phyloP scores from a whole-genome alignment of 2,329 filamentous ascomycete genomes.

The Sporothrix brasiliensis region DNA sequence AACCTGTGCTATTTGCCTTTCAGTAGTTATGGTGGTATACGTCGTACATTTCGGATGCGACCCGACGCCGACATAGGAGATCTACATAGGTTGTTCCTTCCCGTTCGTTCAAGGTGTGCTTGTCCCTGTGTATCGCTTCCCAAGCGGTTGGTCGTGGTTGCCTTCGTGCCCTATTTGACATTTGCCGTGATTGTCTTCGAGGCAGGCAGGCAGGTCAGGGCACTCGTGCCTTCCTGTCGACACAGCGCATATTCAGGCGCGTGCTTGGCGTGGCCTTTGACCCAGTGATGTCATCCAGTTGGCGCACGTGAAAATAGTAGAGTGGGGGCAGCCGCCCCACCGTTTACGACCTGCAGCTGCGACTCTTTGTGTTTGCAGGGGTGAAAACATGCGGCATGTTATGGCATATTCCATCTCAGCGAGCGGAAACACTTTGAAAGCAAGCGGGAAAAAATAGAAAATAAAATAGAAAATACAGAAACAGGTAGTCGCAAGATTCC shows the following conservation, averaged over 20 bases:
- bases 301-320: slow-evolving; percentile 7
- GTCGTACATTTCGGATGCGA: background rate
- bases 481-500: no score
- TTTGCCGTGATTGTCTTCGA: background rate
- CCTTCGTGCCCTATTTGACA: background rate
- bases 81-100: background rate
- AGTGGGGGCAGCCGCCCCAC: background rate
- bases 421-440: no score
- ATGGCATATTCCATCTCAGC: no score
- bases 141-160: slow-evolving; percentile 7
- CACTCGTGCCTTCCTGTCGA: background rate
- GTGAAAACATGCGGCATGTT: no score
- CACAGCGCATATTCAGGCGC: background rate
- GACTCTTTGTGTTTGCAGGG: no score
- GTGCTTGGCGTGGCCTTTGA: background rate
- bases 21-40: background rate
- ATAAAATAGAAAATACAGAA: no score
- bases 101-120: no score
- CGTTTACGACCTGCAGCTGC: no score
- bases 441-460: no score
- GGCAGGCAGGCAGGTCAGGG: background rate
- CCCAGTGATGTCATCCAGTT: slow-evolving; percentile 19
- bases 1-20: background rate
- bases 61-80: background rate
- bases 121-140: background rate